Evolutionary conservation across 768 basidiomycete genomes (phyloP).

Genomic region (Trametes gibbosa): DNA sequence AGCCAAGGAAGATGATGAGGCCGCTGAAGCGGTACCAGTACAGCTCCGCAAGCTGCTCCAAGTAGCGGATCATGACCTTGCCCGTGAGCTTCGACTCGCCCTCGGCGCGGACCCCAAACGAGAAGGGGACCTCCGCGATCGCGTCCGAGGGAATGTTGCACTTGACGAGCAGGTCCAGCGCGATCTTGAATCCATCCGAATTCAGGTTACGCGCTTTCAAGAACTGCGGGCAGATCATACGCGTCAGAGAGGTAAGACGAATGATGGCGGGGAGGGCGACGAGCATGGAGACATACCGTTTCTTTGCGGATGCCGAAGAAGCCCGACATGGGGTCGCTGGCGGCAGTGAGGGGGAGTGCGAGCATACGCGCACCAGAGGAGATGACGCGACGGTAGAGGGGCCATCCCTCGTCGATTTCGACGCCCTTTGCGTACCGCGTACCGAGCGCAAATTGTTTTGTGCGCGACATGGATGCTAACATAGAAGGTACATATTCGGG

Average conservation of each 20-base stretch:
- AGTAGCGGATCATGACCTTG: constrained; percentile 31
- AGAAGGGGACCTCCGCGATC: constrained; percentile 31
- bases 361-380: constrained; percentile 30
- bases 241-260: background rate
- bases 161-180: constrained; percentile 32
- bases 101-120: constrained; percentile 30
- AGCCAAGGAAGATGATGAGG: constrained; percentile 19
- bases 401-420: constrained; percentile 31
- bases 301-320: constrained; percentile 32
- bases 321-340: constrained; percentile 32
- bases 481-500: constrained; percentile 30
- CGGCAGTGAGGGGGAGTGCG: constrained; percentile 28
- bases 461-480: constrained; percentile 25
- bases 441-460: constrained; percentile 27
- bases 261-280: background rate
- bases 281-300: constrained; percentile 15
- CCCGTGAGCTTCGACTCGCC: constrained; percentile 32
- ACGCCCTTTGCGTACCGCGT: constrained; percentile 30
- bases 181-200: constrained; percentile 31
- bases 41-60: constrained; percentile 30
- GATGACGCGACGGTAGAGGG: constrained; percentile 30
- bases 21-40: constrained; percentile 29
- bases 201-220: constrained; percentile 29
- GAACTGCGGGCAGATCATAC: constrained; percentile 20
- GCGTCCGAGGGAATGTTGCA: constrained; percentile 23